Evolutionary conservation across 1,284 basidiomycete species (phyloP).

Genomic region (Ustilago shanxiensis): DNA sequence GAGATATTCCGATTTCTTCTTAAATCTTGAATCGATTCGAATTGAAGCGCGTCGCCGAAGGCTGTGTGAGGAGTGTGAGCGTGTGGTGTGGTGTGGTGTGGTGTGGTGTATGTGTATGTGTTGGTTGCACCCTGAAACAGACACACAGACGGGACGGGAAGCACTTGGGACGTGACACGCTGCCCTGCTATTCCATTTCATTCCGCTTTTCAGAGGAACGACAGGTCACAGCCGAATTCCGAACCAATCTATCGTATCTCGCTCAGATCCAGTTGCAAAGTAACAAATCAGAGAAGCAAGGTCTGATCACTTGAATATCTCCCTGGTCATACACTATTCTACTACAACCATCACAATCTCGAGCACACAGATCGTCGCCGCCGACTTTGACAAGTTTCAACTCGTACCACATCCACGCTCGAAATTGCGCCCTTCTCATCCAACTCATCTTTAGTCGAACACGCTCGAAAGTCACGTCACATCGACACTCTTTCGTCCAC

Average conservation of each 20-base stretch:
- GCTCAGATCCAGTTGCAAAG: not conserved
- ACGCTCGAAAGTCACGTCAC: not conserved
- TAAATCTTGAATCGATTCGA: too few species aligned
- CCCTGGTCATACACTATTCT: too few species aligned
- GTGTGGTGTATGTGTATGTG: too few species aligned
- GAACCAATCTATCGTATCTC: conserved; percentile 12
- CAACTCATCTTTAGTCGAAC: not conserved
- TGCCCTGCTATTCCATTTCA: too few species aligned
- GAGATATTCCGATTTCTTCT: conserved; percentile 13
- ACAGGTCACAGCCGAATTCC: conserved; percentile 25
- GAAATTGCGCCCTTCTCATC: not conserved
- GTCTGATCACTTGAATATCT: too few species aligned
- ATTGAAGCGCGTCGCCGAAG: conserved; percentile 10
- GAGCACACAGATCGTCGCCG: too few species aligned
- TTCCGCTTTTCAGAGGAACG: not conserved
- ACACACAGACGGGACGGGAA: too few species aligned
- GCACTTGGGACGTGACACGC: not conserved
- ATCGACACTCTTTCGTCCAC: not conserved
- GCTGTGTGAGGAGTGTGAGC: too few species aligned
- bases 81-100: too few species aligned
- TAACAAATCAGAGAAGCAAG: too few species aligned
- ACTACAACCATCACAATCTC: not conserved
- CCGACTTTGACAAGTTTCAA: not conserved
- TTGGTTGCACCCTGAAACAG: conserved; percentile 1
- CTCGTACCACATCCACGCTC: not conserved